These are phyloP conservation scores for Alternaria atra DNA, from an alignment of 2,329 filamentous ascomycete species.

Conservation along the genomic window DNA sequence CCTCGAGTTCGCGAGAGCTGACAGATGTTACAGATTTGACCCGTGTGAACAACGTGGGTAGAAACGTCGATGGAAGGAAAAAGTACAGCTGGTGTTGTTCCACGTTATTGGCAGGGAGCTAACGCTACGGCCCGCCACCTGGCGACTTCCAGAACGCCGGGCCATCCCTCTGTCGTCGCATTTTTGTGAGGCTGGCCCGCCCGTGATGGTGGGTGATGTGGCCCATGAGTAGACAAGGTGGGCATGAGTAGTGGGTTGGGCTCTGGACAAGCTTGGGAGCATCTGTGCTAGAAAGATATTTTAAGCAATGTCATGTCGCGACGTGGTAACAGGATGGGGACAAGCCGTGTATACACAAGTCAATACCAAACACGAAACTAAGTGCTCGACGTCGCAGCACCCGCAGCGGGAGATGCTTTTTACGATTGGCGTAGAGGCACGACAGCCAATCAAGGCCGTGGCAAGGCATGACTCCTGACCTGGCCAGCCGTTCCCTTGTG, in stretches of 20 bases:
- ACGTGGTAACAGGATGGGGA: background rate
- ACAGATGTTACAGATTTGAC: background rate
- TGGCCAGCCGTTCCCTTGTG: background rate
- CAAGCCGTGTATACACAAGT: background rate
- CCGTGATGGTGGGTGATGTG: conserved; percentile 2
- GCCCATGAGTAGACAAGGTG: conserved; percentile 1
- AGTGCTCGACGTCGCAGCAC: background rate
- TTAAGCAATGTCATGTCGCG: background rate
- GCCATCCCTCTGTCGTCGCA: conserved; percentile 3
- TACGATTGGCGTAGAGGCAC: background rate
- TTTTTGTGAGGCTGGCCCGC: conserved; percentile 7
- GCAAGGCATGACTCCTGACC: background rate
- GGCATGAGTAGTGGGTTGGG: conserved; percentile 6
- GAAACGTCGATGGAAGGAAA: background rate
- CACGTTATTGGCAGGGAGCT: conserved; percentile 25
- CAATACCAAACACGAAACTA: background rate
- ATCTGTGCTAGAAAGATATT: background rate
- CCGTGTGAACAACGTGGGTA: background rate
- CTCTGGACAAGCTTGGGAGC: background rate
- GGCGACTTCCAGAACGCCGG: conserved; percentile 17
- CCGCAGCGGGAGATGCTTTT: conserved; percentile 1
- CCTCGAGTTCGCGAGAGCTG: background rate
- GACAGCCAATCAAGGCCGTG: background rate
- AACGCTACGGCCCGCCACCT: conserved; percentile 27
- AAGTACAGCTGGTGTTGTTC: conserved; percentile 1